Percentiles rank a stretch among this genome's conserved stretches.
These are phyloP conservation scores for Citrullus colocynthis DNA, from an alignment of 306 rosid genomes.

Conservation along the genomic window DNA sequence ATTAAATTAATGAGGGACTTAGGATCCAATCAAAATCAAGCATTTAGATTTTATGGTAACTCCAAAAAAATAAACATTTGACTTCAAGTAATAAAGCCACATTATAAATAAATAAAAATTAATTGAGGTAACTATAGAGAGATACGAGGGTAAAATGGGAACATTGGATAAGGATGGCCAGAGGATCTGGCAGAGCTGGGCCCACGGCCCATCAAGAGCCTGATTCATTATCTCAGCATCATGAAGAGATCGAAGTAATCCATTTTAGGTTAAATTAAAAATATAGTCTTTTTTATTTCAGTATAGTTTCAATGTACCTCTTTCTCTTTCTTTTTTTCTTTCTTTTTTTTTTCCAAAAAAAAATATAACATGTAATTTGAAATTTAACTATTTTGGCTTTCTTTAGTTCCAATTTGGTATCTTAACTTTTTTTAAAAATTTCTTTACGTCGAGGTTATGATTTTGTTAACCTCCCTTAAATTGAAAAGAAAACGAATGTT, in stretches of 20 bases:
- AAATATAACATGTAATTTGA: too few relatives aligned
- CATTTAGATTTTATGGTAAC: background rate
- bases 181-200: constrained; percentile 1
- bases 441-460: too few relatives aligned
- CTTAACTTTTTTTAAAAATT: too few relatives aligned
- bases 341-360: too few relatives aligned
- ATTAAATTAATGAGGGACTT: background rate
- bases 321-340: too few relatives aligned
- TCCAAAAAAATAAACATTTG: background rate
- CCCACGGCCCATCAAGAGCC: constrained; percentile 4
- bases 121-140: background rate
- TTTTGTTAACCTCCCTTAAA: too few relatives aligned
- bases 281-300: background rate
- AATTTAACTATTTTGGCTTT: too few relatives aligned
- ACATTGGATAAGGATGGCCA: background rate
- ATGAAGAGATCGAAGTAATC: background rate
- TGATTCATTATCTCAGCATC: background rate
- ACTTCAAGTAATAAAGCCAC: background rate
- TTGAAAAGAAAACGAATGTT: too few relatives aligned
- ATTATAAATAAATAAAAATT: background rate
- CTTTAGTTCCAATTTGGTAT: too few relatives aligned
- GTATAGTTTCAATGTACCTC: background rate
- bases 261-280: background rate
- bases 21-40: background rate
- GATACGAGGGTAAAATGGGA: background rate